Evolutionary conservation across 2,329 filamentous ascomycete genomes (phyloP), one percentile per base, ranked within the genome.

Genomic region (Venturia aucupariae): DNA sequence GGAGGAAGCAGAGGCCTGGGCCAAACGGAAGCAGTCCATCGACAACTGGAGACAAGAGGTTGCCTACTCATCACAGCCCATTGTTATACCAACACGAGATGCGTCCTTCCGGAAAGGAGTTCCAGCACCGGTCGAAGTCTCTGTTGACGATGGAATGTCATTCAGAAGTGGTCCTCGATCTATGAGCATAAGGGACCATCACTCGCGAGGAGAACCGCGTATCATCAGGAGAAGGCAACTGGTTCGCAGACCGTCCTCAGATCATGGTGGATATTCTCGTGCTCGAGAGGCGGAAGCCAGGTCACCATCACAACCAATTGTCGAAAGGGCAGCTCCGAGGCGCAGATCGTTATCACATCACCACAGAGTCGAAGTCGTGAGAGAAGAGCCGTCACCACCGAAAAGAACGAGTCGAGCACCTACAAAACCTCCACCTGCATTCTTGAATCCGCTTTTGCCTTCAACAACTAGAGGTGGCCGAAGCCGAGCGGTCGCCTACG

Each of bases 1-100:
- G 51, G 51, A 32, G 27, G 51, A 57, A 35, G 27, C 27, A 35
- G 51, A 57, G 4, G 51, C 51, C 30, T 57, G 51, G 51, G 51
- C 51, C 8, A 57, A 57, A 35, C 27, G 15, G 11, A 57, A 57
- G 19, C 19, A 22, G 6, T 42, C 59, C 59, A 57, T 63, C n/a
- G 62, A 63, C 30, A 39, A 24, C 15, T 63, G 62, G 62, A 63
- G 62, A 32, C 30, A 39, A 27, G 62, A 63, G 24, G 62, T 63
- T 27, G 62, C 62, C 39, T 38, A 63, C n/a, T 39, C 46, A 22
- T 24, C 62, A 38, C 24, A 46, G 30, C 46, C 51, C 13, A 22
- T 63, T 27, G 32, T 59, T 17, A 42, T 63, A 24, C 46, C 41
- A 39, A 39, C 62, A 17, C 19, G 35, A 51, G 30, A 63, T 35